These are phyloP conservation scores for Phytophthora kernoviae DNA, from an alignment of 352 stramenopile genomes.

Conservation along the genomic window DNA sequence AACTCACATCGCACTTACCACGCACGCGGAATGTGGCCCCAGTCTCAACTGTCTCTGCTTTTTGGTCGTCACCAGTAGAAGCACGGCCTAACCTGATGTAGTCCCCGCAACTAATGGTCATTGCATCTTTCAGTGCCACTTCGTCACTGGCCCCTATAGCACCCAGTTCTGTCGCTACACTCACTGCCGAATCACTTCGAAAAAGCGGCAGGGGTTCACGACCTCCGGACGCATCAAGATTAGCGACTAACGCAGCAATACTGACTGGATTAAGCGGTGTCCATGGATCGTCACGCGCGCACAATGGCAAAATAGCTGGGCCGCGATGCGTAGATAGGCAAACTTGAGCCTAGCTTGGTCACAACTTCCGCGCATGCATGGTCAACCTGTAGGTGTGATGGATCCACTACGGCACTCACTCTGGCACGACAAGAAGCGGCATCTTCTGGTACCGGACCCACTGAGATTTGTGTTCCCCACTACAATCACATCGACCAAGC, in stretches of 20 bases:
- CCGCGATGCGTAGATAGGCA: conserved; percentile 62
- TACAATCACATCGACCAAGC: conserved; percentile 30
- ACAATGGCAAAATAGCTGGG: conserved; percentile 71
- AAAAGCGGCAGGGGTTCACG: conserved; percentile 60
- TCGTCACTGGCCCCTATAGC: conserved; percentile 32
- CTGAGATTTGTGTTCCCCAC: conserved; percentile 22
- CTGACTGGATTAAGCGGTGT: conserved; percentile 28
- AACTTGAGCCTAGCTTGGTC: conserved; percentile 29
- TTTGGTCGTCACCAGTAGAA: conserved; percentile 14
- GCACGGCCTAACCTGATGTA: conserved; percentile 67
- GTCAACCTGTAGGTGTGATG: conserved; percentile 34
- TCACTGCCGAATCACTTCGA: conserved; percentile 57
- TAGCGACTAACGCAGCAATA: conserved; percentile 31
- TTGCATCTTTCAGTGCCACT: conserved; percentile 33
- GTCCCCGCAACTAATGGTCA: conserved; percentile 68
- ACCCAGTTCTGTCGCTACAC: conserved; percentile 45
- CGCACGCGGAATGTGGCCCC: conserved; percentile 65
- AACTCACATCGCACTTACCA: conserved; percentile 49
- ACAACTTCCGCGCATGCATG: conserved; percentile 27
- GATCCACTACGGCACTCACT: conserved; percentile 14
- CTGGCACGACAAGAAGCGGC: conserved; percentile 24
- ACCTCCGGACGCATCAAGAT: conserved; percentile 34
- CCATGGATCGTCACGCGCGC: conserved; percentile 55
- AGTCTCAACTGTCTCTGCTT: conserved; percentile 20
- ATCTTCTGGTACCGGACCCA: conserved; percentile 22